Conservation (phyloP, 352 stramenopile species). For the Thraustochytrium sp. region DNA sequence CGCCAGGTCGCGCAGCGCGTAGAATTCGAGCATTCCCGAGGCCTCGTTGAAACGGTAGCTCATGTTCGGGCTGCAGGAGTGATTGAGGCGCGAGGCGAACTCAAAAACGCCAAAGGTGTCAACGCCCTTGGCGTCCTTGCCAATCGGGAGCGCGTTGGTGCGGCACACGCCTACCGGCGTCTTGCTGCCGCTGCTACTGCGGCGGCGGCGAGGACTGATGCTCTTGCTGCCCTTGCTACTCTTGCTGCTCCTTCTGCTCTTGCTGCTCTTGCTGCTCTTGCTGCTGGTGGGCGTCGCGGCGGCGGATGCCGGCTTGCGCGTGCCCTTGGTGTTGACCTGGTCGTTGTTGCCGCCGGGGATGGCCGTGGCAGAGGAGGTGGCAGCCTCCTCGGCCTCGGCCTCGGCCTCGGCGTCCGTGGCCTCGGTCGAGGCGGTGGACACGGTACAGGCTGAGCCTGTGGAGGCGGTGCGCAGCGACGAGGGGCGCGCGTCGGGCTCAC, state of each 20-base stretch:
- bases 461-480: too few species aligned
- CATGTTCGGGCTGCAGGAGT: constrained; percentile 12
- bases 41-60: constrained; percentile 13
- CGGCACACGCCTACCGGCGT: constrained; percentile 6
- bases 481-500: too few species aligned
- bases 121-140: background rate
- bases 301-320: too few species aligned
- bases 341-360: too few species aligned
- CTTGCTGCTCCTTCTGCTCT: background rate
- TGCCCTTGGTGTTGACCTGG: too few species aligned
- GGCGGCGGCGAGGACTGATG: background rate
- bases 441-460: too few species aligned
- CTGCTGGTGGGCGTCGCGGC: too few species aligned
- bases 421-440: too few species aligned
- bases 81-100: constrained; percentile 2
- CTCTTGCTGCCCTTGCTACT: background rate
- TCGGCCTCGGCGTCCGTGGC: too few species aligned
- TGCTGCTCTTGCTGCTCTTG: background rate
- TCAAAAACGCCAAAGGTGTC: background rate
- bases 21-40: background rate
- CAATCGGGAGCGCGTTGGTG: background rate
- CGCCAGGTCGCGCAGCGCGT: background rate
- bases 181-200: background rate
- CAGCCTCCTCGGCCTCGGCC: too few species aligned
- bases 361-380: too few species aligned